phyloP scores from a whole-genome alignment of 768 basidiomycete species.

The Steccherinum ochraceum region DNA sequence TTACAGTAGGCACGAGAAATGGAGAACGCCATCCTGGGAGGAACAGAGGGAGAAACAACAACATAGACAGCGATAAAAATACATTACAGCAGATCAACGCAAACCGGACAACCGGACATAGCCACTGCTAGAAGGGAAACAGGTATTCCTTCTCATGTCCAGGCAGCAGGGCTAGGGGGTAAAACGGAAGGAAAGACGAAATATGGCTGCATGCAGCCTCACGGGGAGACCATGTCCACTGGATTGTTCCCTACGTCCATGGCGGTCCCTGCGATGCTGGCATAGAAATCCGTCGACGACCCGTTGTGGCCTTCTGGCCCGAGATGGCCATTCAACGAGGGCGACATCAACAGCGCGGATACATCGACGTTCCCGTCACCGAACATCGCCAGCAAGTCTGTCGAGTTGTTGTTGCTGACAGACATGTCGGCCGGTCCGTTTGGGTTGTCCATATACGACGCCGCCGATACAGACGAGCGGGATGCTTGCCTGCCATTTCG shows the following conservation, averaged over 20 bases:
- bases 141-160: neutral
- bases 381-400: conserved; percentile 13
- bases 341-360: conserved; percentile 11
- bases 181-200: neutral
- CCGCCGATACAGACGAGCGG: conserved; percentile 3
- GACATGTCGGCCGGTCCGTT: neutral
- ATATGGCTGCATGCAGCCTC: too few relatives aligned
- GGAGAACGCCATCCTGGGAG: too few relatives aligned
- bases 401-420: conserved; percentile 6
- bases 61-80: neutral
- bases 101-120: too few relatives aligned
- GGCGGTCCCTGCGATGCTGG: neutral
- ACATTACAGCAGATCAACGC: neutral
- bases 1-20: too few relatives aligned
- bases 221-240: neutral
- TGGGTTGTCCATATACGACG: conserved; percentile 3
- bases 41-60: too few relatives aligned
- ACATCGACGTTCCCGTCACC: conserved; percentile 7
- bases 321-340: neutral
- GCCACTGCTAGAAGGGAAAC: neutral
- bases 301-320: neutral
- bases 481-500: conserved; percentile 5
- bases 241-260: neutral
- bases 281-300: neutral
- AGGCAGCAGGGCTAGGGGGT: neutral